Conservation (phyloP, 306 rosid genomes). For the Quercus dentata region DNA sequence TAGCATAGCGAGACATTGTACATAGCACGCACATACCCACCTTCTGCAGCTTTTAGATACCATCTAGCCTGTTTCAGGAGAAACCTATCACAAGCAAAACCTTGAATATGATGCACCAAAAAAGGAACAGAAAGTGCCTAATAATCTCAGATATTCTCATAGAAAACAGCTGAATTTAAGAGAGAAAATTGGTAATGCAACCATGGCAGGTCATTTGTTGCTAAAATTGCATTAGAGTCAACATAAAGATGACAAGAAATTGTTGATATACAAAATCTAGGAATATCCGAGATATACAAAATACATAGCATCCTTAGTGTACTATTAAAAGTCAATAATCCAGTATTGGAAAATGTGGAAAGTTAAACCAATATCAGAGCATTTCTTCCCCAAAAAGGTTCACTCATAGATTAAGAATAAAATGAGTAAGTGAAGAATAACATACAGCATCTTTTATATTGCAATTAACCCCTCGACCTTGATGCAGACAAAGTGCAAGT, state of each 20-base stretch:
- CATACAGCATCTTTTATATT: conserved; percentile 69
- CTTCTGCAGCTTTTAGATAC: conserved; percentile 88
- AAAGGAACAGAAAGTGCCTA: background rate
- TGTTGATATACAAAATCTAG: no score
- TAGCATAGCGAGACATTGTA: conserved; percentile 76
- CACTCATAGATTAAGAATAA: background rate
- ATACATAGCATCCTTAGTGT: background rate
- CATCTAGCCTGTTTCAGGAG: conserved; percentile 62
- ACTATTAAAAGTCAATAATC: background rate
- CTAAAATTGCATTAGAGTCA: no score
- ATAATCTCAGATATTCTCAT: no score
- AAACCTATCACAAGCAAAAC: conserved; percentile 17
- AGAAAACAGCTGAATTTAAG: no score
- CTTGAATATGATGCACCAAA: background rate
- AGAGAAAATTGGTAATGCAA: no score
- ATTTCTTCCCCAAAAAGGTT: background rate
- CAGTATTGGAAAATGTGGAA: background rate
- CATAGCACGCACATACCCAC: conserved; percentile 87
- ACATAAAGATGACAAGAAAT: no score
- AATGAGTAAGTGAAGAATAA: conserved; percentile 7
- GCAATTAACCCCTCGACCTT: conserved; percentile 41
- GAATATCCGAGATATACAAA: no score
- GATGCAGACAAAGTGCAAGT: conserved; percentile 83
- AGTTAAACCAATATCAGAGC: background rate
- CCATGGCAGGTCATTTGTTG: no score